Evolutionary conservation across 2,329 filamentous ascomycete species (phyloP), one percentile per base, ranked within the genome.

Genomic region (Pseudogymnoascus pannorum): DNA sequence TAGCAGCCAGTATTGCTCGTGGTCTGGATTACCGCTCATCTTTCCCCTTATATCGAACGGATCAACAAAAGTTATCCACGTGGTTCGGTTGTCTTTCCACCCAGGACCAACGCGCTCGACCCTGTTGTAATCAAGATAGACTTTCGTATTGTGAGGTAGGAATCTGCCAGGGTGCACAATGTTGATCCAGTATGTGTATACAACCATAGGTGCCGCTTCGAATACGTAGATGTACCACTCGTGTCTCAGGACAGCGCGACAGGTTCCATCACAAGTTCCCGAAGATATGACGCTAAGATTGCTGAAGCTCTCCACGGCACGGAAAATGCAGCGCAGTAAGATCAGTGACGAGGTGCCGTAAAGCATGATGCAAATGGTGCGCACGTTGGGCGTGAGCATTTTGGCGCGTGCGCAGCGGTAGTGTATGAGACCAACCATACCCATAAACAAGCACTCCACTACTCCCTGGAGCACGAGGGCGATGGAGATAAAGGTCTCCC

Each of bases 161-260:
- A 66, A 67, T 31, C 67, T 66, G n/a, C 72, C 73, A 5, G 72
- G 73, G 61, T 75, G 73, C 26, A 75, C 63, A n/a, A 73, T 12
- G 22, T 73, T 74, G 7, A 75, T 8, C 36, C 71, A 74, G 22
- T 66, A 70, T 1, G 71, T 72, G 24, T 70, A 74, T 1, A 75
- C 58, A 12, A 73, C 64, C 68, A 75, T 74, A 0, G 70, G 71
- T 0, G 71, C 72, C 1, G 70, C 70, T 60, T 75, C 73, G 59
- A 75, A 74, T 11, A 65, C 69, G 61, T 71, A 75, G 6, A 75
- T 62, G 29, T 70, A 75, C 73, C 73, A 75, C 48, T 75, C 73
- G 22, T 74, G 64, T 14, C 63, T 68, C 8, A 70, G 64, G 9
- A 73, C 64, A 1, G 67, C 36, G 5, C 66, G 66, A 60, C 72